phyloP scores from a whole-genome alignment of 2,329 filamentous ascomycete species.

The Knoxdaviesia capensis region DNA sequence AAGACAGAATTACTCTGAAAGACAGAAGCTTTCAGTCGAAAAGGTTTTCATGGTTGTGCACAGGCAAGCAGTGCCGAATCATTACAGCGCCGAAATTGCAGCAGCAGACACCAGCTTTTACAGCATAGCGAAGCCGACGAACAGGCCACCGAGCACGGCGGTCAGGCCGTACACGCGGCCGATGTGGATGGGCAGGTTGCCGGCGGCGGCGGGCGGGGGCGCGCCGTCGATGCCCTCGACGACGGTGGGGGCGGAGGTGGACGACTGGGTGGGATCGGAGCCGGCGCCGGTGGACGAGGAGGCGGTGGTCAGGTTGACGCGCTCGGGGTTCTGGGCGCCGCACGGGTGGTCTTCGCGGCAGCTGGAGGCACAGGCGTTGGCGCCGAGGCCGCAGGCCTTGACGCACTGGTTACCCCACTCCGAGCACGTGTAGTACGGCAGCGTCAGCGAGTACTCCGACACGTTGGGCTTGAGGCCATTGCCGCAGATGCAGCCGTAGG shows the following conservation, averaged over 20 bases:
- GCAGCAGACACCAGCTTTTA: constrained; percentile 6
- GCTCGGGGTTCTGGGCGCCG: constrained; percentile 44
- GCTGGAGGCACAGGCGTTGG: constrained; percentile 34
- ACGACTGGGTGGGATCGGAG: constrained; percentile 7
- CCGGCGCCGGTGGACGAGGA: constrained; percentile 16
- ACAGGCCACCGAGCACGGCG: constrained; percentile 17
- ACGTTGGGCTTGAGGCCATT: constrained; percentile 48
- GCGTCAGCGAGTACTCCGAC: constrained; percentile 56
- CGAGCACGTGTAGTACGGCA: constrained; percentile 59
- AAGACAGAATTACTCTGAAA: neutral
- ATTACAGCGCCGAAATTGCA: no score
- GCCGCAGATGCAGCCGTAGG: constrained; percentile 54
- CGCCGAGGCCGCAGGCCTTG: constrained; percentile 25
- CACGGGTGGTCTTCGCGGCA: constrained; percentile 53
- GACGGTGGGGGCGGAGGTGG: constrained; percentile 1
- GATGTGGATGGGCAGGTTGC: constrained; percentile 11
- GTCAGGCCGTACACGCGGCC: constrained; percentile 17
- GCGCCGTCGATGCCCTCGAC: constrained; percentile 5
- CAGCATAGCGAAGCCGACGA: constrained; percentile 20
- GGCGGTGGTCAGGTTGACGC: constrained; percentile 30
- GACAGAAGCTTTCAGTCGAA: neutral
- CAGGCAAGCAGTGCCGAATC: no score
- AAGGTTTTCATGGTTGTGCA: no score
- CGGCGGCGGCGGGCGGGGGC: constrained; percentile 2
- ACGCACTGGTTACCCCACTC: constrained; percentile 54